Evolutionary conservation across 108 stramenopile genomes (phyloP), one percentile per base, ranked within the genome.

Genomic region (Ochromonas danica): DNA sequence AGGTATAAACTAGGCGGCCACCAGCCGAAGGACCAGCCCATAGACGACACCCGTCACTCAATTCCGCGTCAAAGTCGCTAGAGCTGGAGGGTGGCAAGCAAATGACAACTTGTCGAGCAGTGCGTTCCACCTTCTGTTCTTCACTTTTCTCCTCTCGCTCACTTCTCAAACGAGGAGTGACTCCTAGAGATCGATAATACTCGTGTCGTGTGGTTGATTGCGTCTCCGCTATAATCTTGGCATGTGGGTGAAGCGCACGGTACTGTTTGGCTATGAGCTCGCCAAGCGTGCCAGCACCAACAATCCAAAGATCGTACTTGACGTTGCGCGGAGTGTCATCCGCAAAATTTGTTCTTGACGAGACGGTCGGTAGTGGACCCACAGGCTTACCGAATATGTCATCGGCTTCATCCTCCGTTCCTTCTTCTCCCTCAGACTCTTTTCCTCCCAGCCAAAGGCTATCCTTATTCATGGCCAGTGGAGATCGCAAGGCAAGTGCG

Each of bases 241-340:
- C 63, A 67, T 67, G 30, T 14, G 63, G 63, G 25, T 31, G 31
- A 3, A 35, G 17, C 31, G 27, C 33, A 6, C 25, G 3, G 31
- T 67, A 67, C 31, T 67, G 63, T 67, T 36, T 67, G 31, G 10
- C 6, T 6, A 67, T 33, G 10, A 10, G 25, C 25, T 67, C 63
- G 31, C 63, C 63, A 6, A 67, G 35, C 10, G 63, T 67, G 6
- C 63, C 63, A 67, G 63, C 63, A 14, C 63, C 63, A 35, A 67
- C 63, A 10, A 67, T 36, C 63, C 63, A 67, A 35, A 67, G 63
- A 33, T 67, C 63, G 25, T 67, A 51, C 45, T 51, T 51, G 14
- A 51, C 6, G 45, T 51, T 51, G 14, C 22, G 14, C 6, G 45
- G 22, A 51, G 45, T 51, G 6, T 51, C 14, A 6, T 51, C 45